Percentiles rank a stretch among this genome's conserved stretches.
phyloP scores from a whole-genome alignment of 2,329 filamentous ascomycete species.

The Myriosclerotinia duriaeana region DNA sequence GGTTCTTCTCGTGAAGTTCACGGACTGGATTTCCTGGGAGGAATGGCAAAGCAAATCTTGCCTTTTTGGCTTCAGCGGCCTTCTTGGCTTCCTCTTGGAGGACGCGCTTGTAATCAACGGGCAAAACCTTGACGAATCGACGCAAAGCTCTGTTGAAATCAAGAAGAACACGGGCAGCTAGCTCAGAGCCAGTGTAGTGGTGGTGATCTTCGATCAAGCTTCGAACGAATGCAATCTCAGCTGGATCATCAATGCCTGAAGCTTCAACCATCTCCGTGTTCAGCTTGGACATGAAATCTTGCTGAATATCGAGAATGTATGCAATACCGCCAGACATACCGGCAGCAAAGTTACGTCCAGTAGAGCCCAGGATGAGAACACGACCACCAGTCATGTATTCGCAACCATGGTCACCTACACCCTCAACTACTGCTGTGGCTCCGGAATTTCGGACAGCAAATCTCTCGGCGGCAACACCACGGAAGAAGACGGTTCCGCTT shows the following conservation, averaged over 20 bases:
- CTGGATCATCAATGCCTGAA: constrained; percentile 75
- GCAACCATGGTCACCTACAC: constrained; percentile 92
- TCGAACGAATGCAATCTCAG: constrained; percentile 86
- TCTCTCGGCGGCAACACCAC: constrained; percentile 91
- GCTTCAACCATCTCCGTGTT: constrained; percentile 98
- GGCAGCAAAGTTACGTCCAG: constrained; percentile 94
- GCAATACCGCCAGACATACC: constrained; percentile 99
- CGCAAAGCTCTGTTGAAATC: constrained; percentile 91
- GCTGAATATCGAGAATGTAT: constrained; percentile 85
- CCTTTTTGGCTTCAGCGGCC: constrained; percentile 79
- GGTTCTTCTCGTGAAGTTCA: constrained; percentile 51
- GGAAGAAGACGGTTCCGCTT: constrained; percentile 90
- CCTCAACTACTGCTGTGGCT: constrained; percentile 93
- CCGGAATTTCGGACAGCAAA: constrained; percentile 97
- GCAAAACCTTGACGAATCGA: constrained; percentile 90
- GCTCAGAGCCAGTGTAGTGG: constrained; percentile 95
- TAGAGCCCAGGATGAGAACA: constrained; percentile 80
- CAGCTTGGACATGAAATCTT: constrained; percentile 89
- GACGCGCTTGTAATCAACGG: constrained; percentile 94
- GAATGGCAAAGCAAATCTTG: constrained; percentile 76
- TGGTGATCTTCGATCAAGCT: constrained; percentile 95
- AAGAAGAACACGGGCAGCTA: constrained; percentile 87
- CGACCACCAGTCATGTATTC: constrained; percentile 99
- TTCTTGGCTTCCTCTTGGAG: constrained; percentile 82
- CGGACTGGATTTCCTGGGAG: constrained; percentile 65